A percentile compares a stretch with the other conserved stretches of the same genome.
These are phyloP conservation scores for Tolypocladium nubicola DNA, from an alignment of 2,329 filamentous ascomycete species.

Conservation along the genomic window DNA sequence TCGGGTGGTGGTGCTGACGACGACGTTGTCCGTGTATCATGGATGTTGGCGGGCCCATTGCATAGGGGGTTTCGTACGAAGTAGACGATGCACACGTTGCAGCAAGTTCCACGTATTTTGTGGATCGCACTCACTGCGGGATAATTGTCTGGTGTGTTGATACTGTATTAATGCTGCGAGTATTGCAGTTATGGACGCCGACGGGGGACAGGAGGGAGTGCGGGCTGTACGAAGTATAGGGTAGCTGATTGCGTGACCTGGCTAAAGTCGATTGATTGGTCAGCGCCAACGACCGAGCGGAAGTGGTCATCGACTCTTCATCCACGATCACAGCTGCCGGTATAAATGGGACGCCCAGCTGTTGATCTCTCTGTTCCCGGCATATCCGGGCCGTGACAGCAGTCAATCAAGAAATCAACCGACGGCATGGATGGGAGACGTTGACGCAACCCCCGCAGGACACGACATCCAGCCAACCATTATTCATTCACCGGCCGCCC, in stretches of 20 bases:
- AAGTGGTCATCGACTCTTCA: neutral
- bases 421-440: neutral
- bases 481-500: too few relatives aligned
- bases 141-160: neutral
- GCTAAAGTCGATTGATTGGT: neutral
- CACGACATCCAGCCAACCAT: neutral
- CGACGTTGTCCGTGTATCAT: neutral
- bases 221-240: neutral
- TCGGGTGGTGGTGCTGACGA: neutral
- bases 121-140: neutral
- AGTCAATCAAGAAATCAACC: neutral
- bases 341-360: neutral
- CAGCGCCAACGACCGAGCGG: neutral
- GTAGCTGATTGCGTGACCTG: neutral
- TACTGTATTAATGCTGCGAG: neutral
- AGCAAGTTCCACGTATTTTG: neutral
- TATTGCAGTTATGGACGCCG: neutral
- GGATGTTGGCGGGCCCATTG: neutral
- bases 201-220: neutral
- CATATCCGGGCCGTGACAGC: neutral
- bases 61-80: too few relatives aligned
- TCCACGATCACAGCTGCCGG: neutral
- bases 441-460: neutral
- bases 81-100: neutral
- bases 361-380: neutral